Percentiles rank a stretch among this genome's conserved stretches.
phyloP scores from a whole-genome alignment of 1,139 yeast genomes.

The Meyerozyma sp. region DNA sequence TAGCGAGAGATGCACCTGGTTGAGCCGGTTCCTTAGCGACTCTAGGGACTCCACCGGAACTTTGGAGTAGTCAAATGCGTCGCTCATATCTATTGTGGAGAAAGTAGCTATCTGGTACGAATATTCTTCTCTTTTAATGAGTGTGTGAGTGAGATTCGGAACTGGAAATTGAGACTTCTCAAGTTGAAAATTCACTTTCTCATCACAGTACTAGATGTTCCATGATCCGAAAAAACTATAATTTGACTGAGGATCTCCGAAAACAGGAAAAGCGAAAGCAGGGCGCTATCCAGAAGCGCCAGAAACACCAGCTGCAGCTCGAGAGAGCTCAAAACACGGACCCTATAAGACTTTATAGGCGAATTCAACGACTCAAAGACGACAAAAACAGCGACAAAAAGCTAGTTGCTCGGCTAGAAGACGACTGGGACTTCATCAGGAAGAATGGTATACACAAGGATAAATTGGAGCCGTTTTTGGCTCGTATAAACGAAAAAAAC shows the following conservation, averaged over 20 bases:
- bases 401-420: conserved; percentile 20
- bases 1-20: conserved; percentile 41
- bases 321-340: conserved; percentile 24
- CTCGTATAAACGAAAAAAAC: conserved; percentile 11
- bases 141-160: neutral
- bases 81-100: conserved; percentile 2
- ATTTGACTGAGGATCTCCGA: conserved; percentile 36
- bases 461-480: conserved; percentile 19
- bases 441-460: conserved; percentile 30
- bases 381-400: conserved; percentile 18
- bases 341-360: conserved; percentile 28
- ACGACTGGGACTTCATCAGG: conserved; percentile 38
- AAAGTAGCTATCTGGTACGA: neutral
- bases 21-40: conserved; percentile 36
- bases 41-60: conserved; percentile 39
- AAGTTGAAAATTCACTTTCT: neutral
- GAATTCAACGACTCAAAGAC: conserved; percentile 22
- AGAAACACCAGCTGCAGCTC: conserved; percentile 25
- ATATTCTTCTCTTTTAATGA: neutral
- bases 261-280: conserved; percentile 35
- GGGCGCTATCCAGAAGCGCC: conserved; percentile 33
- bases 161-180: no score
- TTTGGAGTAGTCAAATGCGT: conserved; percentile 17
- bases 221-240: conserved; percentile 42
- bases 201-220: neutral